Percentiles rank a stretch among this genome's conserved stretches.
These are phyloP conservation scores for Agaricus sinodeliciosus DNA, from an alignment of 768 basidiomycete species.

Conservation along the genomic window DNA sequence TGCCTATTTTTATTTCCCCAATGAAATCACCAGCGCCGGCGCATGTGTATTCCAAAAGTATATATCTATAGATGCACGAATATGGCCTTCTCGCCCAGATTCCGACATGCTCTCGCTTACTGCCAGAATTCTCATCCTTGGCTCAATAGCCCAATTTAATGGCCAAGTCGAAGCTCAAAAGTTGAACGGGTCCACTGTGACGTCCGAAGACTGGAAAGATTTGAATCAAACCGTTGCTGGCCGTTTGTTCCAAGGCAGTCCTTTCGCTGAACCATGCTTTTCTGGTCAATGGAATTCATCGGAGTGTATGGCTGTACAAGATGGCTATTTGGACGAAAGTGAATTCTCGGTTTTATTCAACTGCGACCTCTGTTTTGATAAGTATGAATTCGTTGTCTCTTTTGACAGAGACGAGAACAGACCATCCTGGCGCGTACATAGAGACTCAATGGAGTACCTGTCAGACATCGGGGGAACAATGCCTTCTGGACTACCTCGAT, in stretches of 20 bases:
- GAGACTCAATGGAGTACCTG: slow-evolving; percentile 51
- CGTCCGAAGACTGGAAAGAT: slow-evolving; percentile 11
- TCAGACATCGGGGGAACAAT: slow-evolving; percentile 36
- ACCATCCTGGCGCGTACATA: slow-evolving; percentile 15
- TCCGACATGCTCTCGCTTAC: slow-evolving; percentile 1
- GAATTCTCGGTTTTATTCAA: background rate
- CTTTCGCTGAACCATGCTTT: slow-evolving; percentile 19
- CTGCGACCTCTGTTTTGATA: background rate
- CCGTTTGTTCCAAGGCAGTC: slow-evolving; percentile 9
- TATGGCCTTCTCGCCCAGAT: background rate
- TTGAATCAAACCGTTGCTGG: slow-evolving; percentile 13
- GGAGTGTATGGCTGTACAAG: slow-evolving; percentile 9
- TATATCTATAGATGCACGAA: too few relatives aligned
- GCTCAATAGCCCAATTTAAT: background rate
- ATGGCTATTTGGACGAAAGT: slow-evolving; percentile 17
- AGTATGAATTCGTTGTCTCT: background rate
- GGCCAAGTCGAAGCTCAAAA: background rate
- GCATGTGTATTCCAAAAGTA: too few relatives aligned
- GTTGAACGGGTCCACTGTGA: background rate
- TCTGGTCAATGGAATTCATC: slow-evolving; percentile 11
- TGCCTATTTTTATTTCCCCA: too few relatives aligned
- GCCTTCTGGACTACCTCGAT: slow-evolving; percentile 36
- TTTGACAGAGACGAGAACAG: slow-evolving; percentile 12
- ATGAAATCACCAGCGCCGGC: too few relatives aligned
- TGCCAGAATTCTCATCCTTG: background rate